phyloP scores from a whole-genome alignment of 2,329 filamentous ascomycete species.

The Apiospora pterosperma region DNA sequence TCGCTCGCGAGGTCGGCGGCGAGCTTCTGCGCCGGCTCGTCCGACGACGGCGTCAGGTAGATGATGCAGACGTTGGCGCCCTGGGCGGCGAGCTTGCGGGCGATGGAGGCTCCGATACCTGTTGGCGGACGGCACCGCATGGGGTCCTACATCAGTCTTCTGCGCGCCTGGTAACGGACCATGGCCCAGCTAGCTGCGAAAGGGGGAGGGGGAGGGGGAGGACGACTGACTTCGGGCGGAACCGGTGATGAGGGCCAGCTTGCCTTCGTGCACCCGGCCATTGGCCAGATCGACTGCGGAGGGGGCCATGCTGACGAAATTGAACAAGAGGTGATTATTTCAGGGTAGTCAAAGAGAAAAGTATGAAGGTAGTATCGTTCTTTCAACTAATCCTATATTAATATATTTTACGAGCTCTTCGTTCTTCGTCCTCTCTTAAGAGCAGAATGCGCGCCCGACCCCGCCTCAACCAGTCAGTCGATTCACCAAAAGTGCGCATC shows the following conservation, averaged over 20 bases:
- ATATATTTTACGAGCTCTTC: no score
- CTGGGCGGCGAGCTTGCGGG: conserved; percentile 54
- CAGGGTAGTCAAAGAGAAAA: background rate
- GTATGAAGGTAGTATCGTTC: conserved; percentile 1
- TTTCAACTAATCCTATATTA: background rate
- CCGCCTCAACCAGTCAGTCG: background rate
- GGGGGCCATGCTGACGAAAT: background rate
- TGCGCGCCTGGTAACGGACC: background rate
- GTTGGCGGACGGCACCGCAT: background rate
- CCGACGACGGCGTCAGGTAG: conserved; percentile 56
- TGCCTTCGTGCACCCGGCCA: conserved; percentile 9
- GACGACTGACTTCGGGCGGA: conserved; percentile 7
- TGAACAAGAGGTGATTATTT: background rate
- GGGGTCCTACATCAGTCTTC: background rate
- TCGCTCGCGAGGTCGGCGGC: conserved; percentile 42
- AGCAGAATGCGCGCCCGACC: background rate
- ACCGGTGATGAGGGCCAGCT: conserved; percentile 9
- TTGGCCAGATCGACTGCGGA: conserved; percentile 4
- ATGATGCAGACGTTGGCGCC: conserved; percentile 56
- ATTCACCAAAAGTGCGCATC: background rate
- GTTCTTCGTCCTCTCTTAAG: background rate
- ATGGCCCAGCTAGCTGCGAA: background rate
- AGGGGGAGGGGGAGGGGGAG: background rate
- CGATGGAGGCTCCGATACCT: conserved; percentile 60
- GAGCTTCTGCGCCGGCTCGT: conserved; percentile 42